Base-by-base conservation (phyloP, 169 alveolate genomes). In the Babesia sp. region DNA sequence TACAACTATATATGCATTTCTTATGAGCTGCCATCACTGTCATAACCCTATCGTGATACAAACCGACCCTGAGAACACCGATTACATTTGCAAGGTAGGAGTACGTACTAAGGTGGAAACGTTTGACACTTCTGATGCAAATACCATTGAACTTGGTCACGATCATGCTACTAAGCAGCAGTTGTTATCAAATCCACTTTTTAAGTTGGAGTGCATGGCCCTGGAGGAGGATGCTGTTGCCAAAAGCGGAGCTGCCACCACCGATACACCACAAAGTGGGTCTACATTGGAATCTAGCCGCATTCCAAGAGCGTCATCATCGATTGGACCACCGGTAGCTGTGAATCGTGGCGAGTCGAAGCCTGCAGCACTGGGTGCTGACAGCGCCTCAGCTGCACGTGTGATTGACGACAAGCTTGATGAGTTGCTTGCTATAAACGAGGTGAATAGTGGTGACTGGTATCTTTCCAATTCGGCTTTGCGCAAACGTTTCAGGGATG, bases 1-100 rank as follows among this genome's bases (percentile, higher is more conserved):
- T 22, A 85, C 94, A 0, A 68, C 69, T 16, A 90, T 91, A 24
- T 90, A 78, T 51, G 85, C 92, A 54, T 92, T 92, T 56, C 45
- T 79, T n/a, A 88, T 92, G 88, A 29, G 72, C 71, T 92, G 96
- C 68, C 85, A 80, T 54, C 28, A 18, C 41, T 92, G 96, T 86
- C 51, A 39, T 56, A 78, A 68, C 26, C 53, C 55, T 29, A 70
- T 91, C 51, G 85, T 60, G 28, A 90, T 92, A 42, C 90, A 79
- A 41, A 91, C 96, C 31, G 94, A 91, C 61, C 96, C 96, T 16
- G 82, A 92, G 63, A 71, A 75, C 46, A 70, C 92, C 44, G 87
- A 83, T 18, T 92, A 92, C 57, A 56, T 86, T 51, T 79, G 91
- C 84, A 82, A 54, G 71, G 72, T 45, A 33, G 95, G 95, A 4